Evolutionary conservation across 2,329 filamentous ascomycete genomes (phyloP), one percentile per base, ranked within the genome.

Genomic region (Neonectria neomacrospora): DNA sequence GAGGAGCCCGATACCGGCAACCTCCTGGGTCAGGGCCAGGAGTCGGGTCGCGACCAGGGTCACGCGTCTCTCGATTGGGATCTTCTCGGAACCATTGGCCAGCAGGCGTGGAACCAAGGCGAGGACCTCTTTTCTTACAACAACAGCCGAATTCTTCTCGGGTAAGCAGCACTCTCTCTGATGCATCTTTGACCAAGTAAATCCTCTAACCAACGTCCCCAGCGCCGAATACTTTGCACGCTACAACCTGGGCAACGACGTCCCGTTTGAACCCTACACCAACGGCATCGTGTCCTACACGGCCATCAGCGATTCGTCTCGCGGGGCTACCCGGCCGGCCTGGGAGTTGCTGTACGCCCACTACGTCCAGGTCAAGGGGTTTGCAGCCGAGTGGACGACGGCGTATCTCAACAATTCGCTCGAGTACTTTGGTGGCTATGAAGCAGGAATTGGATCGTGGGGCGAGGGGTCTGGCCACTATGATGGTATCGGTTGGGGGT

Each of bases 21-120:
- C 0, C 20, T 14, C 0, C 45, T 69, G 20, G 66, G 59, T 1
- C 64, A 69, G 41, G 58, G 61, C 0, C 67, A 69, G 20, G 67
- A 69, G n/a, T 63, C 66, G 6, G 66, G 67, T 0, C 64, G 66
- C 0, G 67, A 69, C 6, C 67, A 68, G 14, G 67, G 66, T 0
- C 67, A 69, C 42, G 61, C 67, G 0, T 42, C 52, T 0, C 42
- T 69, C 22, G 60, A 64, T 20, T 61, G 54, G 2, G 53, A 64
- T 1, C 39, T 69, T 2, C n/a, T 68, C 0, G 65, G 59, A 2
- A 51, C 14, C 1, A 47, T 68, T 12, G 57, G 45, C 2, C 63
- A 68, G n/a, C 67, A 68, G 42, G 66, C 48, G 3, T 68, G 56
- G 48, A 68, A 66, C 1, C 67, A 68, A 11, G 67, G 48, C 1